Evolutionary conservation across 1,284 basidiomycete genomes (phyloP), one percentile per base, ranked within the genome.

Genomic region (Grifola frondosa): DNA sequence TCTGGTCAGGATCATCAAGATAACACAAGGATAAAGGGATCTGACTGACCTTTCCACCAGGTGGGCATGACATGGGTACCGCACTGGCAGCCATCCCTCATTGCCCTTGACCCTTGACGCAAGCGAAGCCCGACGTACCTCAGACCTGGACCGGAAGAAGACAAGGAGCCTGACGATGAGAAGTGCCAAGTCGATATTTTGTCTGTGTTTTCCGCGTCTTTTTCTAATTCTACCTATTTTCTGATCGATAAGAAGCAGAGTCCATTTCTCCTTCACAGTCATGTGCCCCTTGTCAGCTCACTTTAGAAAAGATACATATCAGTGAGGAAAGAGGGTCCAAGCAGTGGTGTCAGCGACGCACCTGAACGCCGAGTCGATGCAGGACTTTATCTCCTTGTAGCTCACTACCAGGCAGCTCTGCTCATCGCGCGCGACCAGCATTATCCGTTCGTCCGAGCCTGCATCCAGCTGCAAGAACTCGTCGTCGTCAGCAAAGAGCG

Each of bases 401-500:
- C 84, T 91, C 30, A 98, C 96, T 13, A 99, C 92, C 16, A 99
- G 74, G 65, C 96, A 98, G 61, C 88, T 96, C 69, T 97, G 94
- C 62, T 97, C 91, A 68, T 98, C 91, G 55, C 96, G 76, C 15
- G 92, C 87, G 17, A 97, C 84, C 29, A 99, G 78, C 92, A 98
- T 95, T 55, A 99, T 75, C 48, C 86, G 86, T 62, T 99, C 97
- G 40, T 98, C 94, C 15, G 86, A 80, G 15, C 94, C 94, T 3
- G 87, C 87, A 62, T 99, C 96, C 40, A 98, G 81, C 88, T 94
- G 58, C 13, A 30, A 28, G 32, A 29, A 37, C 39, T n/a, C n/a
- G n/a, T n/a, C n/a, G n/a, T n/a, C n/a, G n/a, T n/a, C n/a, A n/a
- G n/a, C n/a, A n/a, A n/a, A n/a, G n/a, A n/a, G n/a, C n/a, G n/a